These are phyloP conservation scores for Acacia confusa DNA, from an alignment of 306 rosid genomes.

Conservation along the genomic window DNA sequence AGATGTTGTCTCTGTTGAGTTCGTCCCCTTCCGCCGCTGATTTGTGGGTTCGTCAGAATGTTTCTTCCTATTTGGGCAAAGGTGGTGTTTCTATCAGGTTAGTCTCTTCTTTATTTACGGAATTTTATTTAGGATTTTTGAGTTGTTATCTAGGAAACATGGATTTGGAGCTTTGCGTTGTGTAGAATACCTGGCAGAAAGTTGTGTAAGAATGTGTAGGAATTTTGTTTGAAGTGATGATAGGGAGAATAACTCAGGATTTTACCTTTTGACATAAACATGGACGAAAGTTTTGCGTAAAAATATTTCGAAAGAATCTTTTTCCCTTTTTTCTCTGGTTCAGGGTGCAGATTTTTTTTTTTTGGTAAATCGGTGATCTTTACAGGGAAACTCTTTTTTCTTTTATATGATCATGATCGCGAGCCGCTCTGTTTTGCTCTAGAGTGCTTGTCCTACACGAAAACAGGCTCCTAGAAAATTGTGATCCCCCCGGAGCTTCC, in stretches of 20 bases:
- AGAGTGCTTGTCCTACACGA: neutral
- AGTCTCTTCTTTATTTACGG: neutral
- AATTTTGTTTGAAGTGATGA: slow-evolving; percentile 18
- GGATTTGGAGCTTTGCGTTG: neutral
- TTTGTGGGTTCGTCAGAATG: slow-evolving; percentile 78
- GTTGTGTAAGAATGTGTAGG: neutral
- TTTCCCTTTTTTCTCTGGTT: neutral
- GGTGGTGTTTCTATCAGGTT: slow-evolving; percentile 92
- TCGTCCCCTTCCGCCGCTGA: slow-evolving; percentile 74
- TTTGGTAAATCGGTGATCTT: neutral
- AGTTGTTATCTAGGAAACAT: neutral
- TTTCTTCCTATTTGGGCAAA: slow-evolving; percentile 62
- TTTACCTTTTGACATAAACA: neutral
- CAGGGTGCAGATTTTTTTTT: neutral
- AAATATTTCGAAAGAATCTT: neutral
- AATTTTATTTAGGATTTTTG: neutral
- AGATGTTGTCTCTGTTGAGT: slow-evolving; percentile 61
- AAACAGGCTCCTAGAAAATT: neutral
- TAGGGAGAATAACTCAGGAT: neutral
- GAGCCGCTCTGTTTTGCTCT: slow-evolving; percentile 1
- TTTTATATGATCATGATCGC: neutral
- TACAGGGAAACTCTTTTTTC: neutral
- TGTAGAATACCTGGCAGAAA: neutral
- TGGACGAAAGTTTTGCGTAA: neutral
- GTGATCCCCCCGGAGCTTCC: neutral